Conservation (phyloP, 169 alveolate species). For the Cryptosporidium viatorum region DNA sequence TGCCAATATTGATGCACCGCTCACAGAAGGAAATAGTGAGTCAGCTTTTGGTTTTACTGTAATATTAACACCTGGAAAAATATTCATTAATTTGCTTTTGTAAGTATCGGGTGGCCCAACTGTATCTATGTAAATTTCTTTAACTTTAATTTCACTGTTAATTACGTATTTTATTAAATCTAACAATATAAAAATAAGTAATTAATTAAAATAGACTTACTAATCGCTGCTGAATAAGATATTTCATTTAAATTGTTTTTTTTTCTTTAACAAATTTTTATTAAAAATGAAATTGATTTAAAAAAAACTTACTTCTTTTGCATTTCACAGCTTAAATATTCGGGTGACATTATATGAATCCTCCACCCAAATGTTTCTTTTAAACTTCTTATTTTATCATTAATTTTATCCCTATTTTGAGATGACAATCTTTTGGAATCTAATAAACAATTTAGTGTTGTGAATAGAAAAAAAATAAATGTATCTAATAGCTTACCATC, state of each 20-base stretch:
- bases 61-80: slow-evolving; percentile 87
- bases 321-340: slow-evolving; percentile 89
- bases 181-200: neutral
- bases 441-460: neutral
- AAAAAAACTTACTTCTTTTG: slow-evolving; percentile 80
- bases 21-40: slow-evolving; percentile 92
- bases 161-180: slow-evolving; percentile 80
- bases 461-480: neutral
- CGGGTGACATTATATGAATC: slow-evolving; percentile 82
- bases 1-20: slow-evolving; percentile 98
- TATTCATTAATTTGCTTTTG: slow-evolving; percentile 82
- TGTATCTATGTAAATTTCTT: slow-evolving; percentile 91
- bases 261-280: slow-evolving; percentile 78
- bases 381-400: slow-evolving; percentile 80
- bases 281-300: neutral
- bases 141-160: slow-evolving; percentile 79
- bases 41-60: slow-evolving; percentile 95
- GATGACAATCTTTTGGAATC: slow-evolving; percentile 91
- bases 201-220: slow-evolving; percentile 21
- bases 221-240: slow-evolving; percentile 91
- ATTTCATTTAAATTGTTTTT: slow-evolving; percentile 89
- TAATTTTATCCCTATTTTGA: slow-evolving; percentile 85
- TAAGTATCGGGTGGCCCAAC: slow-evolving; percentile 94
- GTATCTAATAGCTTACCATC: slow-evolving; percentile 80
- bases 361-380: slow-evolving; percentile 84